Conservation (phyloP, 1,284 basidiomycete species). For the Tylopilus sp. region DNA sequence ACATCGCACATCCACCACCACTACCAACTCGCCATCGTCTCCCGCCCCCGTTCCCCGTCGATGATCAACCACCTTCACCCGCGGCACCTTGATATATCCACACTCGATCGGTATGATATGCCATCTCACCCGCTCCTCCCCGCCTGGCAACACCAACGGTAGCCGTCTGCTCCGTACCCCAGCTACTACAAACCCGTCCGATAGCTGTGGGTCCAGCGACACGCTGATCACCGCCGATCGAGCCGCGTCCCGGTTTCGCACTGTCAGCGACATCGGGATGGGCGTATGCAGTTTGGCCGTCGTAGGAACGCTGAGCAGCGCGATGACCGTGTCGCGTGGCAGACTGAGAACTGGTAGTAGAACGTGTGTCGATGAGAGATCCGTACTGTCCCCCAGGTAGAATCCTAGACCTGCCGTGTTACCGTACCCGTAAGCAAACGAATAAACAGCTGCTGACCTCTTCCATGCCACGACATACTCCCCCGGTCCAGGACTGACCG, state of each 20-base stretch:
- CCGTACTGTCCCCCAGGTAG: slow-evolving; percentile 52
- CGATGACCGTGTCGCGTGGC: slow-evolving; percentile 69
- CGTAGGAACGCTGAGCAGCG: slow-evolving; percentile 70
- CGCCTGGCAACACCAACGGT: slow-evolving; percentile 75
- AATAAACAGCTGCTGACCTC: slow-evolving; percentile 56
- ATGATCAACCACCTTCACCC: slow-evolving; percentile 68
- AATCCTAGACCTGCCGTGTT: slow-evolving; percentile 27
- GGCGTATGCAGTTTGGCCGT: slow-evolving; percentile 72
- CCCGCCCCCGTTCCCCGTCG: slow-evolving; percentile 47
- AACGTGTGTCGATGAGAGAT: slow-evolving; percentile 60
- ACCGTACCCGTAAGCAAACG: not conserved
- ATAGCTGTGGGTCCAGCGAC: slow-evolving; percentile 68
- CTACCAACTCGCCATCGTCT: slow-evolving; percentile 54
- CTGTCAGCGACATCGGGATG: slow-evolving; percentile 61
- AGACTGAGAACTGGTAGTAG: slow-evolving; percentile 68
- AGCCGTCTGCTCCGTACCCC: slow-evolving; percentile 74
- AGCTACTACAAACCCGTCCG: slow-evolving; percentile 75
- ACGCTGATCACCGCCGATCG: slow-evolving; percentile 75
- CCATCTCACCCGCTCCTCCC: slow-evolving; percentile 73
- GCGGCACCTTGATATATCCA: slow-evolving; percentile 69
- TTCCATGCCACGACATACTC: slow-evolving; percentile 74
- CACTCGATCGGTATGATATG: slow-evolving; percentile 78
- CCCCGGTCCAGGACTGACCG: slow-evolving; percentile 60
- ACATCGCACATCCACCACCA: slow-evolving; percentile 64
- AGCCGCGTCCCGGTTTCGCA: slow-evolving; percentile 73